Conservation (phyloP, 345 rosid species). For the Citrus australasica region DNA sequence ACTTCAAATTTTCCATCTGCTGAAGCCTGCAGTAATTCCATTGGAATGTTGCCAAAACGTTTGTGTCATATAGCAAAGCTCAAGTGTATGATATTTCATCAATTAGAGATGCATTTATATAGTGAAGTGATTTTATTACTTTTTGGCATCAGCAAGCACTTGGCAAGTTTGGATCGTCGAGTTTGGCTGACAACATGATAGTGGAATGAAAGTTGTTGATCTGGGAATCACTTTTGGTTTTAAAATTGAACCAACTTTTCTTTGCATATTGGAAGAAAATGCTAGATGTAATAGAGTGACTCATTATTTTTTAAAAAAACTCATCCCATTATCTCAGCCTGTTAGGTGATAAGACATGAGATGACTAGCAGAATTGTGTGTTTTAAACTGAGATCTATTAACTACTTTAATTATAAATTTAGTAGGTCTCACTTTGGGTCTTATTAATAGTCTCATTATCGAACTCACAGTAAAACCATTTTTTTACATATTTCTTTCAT, state of each 20-base stretch:
- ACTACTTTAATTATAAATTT: no score
- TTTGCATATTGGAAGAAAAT: no score
- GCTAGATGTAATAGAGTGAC: no score
- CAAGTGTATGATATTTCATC: neutral
- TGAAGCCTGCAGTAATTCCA: slow-evolving; percentile 14
- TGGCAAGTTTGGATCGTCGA: slow-evolving; percentile 5
- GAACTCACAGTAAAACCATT: rapidly evolving
- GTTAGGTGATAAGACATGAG: no score
- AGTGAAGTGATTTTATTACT: neutral
- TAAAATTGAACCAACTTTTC: neutral
- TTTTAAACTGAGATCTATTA: no score
- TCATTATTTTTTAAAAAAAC: no score
- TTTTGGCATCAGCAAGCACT: neutral
- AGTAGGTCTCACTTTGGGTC: no score
- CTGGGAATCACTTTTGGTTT: neutral
- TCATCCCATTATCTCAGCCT: no score
- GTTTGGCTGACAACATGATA: slow-evolving; percentile 28
- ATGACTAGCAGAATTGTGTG: no score
- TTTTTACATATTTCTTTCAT: no score
- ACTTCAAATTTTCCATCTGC: slow-evolving; percentile 35
- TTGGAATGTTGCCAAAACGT: neutral
- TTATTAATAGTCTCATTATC: no score
- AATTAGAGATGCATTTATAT: neutral
- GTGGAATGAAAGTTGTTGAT: neutral
- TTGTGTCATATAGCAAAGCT: no score